Evolutionary conservation across 805 yeast genomes (phyloP), one percentile per base, ranked within the genome.

Genomic region (Teunomyces atbi): DNA sequence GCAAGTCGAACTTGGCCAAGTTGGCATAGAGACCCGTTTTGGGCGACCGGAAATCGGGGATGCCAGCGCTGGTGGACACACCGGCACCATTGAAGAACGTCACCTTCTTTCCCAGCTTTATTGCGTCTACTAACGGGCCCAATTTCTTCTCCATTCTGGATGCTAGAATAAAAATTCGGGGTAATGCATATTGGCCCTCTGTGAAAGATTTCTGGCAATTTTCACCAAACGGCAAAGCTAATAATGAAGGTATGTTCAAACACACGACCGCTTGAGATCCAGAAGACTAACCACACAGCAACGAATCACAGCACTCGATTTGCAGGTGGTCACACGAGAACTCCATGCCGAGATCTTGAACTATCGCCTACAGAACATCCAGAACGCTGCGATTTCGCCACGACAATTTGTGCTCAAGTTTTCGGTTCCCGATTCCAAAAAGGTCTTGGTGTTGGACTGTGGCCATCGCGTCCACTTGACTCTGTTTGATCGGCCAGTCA

Each of bases 21-120:
- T 92, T 92, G 52, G 90, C 80, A 58, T 92, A 92, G 5, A 92
- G 75, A 0, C 96, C 96, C 1, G 98, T 92, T 36, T 81, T 78
- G 1, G 97, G 97, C 15, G 95, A 83, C 54, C 98, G 74, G 63
- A 92, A 92, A 63, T 92, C 99, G 0, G 98, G 99, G 39, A 91
- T 92, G 0, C 98, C 99, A 40, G 96, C 90, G 2, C 87, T 74
- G 0, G 98, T 92, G 2, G 97, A 89, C 33, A 90, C 83, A 1
- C 99, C 99, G 0, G 99, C 99, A 1, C 99, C 99, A 6, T 83
- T 84, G 68, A 86, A 78, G 57, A 86, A 82, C 0, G 83, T 78
- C 5, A 84, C 77, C 51, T 78, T 77, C 52, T 66, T 69, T 1
- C 67, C 67, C 3, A 50, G 38, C 36, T 60, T 53, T 18, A 72